Evolutionary conservation across 345 rosid genomes (phyloP), one percentile per base, ranked within the genome.

Genomic region (Microcos paniculata): DNA sequence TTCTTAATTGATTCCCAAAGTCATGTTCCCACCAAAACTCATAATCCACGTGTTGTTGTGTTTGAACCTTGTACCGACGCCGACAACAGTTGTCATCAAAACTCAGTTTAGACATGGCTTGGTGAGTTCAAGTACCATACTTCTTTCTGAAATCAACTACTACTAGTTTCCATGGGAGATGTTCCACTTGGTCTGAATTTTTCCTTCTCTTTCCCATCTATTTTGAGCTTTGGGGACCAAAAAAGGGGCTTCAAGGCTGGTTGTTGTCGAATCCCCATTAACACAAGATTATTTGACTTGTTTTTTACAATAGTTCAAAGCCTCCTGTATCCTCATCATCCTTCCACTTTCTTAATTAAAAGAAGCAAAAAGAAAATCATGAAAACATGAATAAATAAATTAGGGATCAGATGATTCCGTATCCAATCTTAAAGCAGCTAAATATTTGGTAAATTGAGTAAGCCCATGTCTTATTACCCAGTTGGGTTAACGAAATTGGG

Each of bases 301-400:
- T 48, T 21, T 72, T 49, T 19, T 16, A 38, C 57, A 33, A 33
- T 80, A 57, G 33, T 80, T 80, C 71, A 76, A 45, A 76, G 19
- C 1, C 6, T 35, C 40, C 62, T 42, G 15, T 4, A 46, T 61
- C 75, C 67, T 69, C 42, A 74, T 81, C 77, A 79, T 76, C 52
- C 26, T 79, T 76, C 82, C 82, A 76, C 84, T 78, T 78, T 66
- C 80, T 65, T 55, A 70, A 1, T 28, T 61, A 71, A 52, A 62
- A 73, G 63, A 48, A 52, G 9, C 61, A 23, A 8, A 58, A 3
- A 28, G 38, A 24, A 1, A 71, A 71, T 13, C 13, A 63, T 33
- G 48, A n/a, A 31, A 19, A 67, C 53, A 71, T 35, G n/a, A 31
- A 21, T 38, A 21, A 14, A 35, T 8, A 55, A 8, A 13, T 61